A percentile compares a stretch with the other conserved stretches of the same genome.
phyloP scores from a whole-genome alignment of 1,284 basidiomycete species.

The Sporisorium graminicola region DNA sequence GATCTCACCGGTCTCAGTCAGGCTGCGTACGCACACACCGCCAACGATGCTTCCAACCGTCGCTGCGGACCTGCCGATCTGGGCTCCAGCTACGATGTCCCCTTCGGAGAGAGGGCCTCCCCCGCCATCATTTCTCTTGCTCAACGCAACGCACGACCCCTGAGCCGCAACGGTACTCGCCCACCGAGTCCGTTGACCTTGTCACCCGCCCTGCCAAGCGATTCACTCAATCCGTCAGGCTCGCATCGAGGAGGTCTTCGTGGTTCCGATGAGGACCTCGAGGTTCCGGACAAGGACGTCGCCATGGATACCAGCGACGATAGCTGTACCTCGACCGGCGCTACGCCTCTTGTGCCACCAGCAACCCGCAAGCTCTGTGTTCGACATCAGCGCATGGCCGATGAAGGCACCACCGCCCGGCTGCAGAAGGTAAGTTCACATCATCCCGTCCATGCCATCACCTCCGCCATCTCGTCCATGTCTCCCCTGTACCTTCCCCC shows the following conservation, averaged over 20 bases:
- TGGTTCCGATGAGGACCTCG: constrained; percentile 47
- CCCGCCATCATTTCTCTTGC: constrained; percentile 48
- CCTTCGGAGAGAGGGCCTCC: constrained; percentile 47
- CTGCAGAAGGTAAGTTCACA: constrained; percentile 84
- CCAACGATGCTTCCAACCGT: constrained; percentile 34
- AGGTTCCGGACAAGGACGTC: constrained; percentile 25
- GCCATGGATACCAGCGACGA: constrained; percentile 18
- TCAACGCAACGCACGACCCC: constrained; percentile 32
- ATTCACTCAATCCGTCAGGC: constrained; percentile 35
- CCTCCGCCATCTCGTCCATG: constrained; percentile 1
- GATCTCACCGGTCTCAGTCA: constrained; percentile 26
- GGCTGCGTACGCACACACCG: constrained; percentile 22
- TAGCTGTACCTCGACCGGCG: constrained; percentile 22
- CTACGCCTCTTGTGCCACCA: constrained; percentile 48
- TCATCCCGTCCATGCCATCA: not conserved
- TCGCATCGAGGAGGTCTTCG: constrained; percentile 52
- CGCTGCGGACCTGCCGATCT: constrained; percentile 35
- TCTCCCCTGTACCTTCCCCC: constrained; percentile 3
- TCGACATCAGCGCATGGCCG: constrained; percentile 95
- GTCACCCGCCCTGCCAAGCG: constrained; percentile 22
- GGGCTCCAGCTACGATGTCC: constrained; percentile 35
- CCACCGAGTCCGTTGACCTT: constrained; percentile 31
- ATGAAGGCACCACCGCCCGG: constrained; percentile 91
- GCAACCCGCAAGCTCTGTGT: constrained; percentile 79
- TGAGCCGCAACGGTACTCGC: constrained; percentile 29